Base-by-base conservation (phyloP, 345 rosid genomes). In the Melastoma malabathricum region DNA sequence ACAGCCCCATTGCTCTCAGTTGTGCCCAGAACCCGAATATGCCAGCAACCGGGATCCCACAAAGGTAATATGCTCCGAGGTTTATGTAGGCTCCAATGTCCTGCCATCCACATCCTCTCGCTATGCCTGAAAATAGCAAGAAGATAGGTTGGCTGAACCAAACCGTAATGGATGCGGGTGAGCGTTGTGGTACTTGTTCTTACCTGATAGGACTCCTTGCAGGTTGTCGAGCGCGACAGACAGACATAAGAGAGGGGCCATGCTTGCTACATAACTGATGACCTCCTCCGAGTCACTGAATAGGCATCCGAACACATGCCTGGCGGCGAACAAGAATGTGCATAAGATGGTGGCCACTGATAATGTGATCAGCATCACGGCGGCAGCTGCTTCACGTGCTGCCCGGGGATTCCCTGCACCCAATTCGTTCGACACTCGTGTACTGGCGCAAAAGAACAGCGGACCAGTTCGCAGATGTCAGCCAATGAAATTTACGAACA, bases 21-120 rank as follows among this genome's bases (percentile, higher is more conserved):
- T 68, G 55, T 25, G 57, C 55, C 18, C 43, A 38, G 43, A 85
- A 79, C 44, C 84, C 71, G 45, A 82, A 64, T 20, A 67, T 6
- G 1, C 53, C 55, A 4, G 79, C 79, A 0, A 63, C 14, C 0
- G 89, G 89, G 22, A 85, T 62, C 54, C 89, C 89, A 1, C 63
- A 72, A 0, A 75, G 48, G 61, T 82, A 85, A 51, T 48, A 82
- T 1, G 89, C 80, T 15, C 73, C 89, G 4, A 82, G 64, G 51
- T 80, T 85, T 15, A 79, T 60, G 44, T 68, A 79, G 1, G 76
- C 86, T 50, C 81, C 89, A 19, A 72, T 66, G 34, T 71, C 55
- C 63, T 85, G 89, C 86, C 86, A 72, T 3, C 94, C 84, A 23
- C 71, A 31, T 47, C 89, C 94, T 61, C 89, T 79, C 3, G 81